Conservation (phyloP, 1,139 yeast genomes). For the Magnusiomyces ingens region DNA sequence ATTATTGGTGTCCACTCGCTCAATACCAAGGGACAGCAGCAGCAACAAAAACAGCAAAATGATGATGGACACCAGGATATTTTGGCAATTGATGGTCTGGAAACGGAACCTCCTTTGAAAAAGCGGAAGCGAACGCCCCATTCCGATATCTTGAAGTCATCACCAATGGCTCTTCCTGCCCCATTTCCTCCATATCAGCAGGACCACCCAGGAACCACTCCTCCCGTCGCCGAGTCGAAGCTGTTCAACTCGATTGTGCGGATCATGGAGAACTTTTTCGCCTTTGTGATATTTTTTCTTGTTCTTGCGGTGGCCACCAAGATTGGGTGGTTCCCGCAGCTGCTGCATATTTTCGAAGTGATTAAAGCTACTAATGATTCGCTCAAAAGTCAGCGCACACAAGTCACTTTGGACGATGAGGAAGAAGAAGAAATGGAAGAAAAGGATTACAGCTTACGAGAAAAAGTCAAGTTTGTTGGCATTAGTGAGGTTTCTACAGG, state of each 20-base stretch:
- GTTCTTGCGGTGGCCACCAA: slow-evolving; percentile 35
- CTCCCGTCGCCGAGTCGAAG: slow-evolving; percentile 18
- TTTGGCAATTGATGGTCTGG: slow-evolving; percentile 17
- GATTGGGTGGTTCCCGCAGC: slow-evolving; percentile 38
- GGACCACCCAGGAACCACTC: slow-evolving; percentile 4
- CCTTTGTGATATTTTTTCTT: slow-evolving; percentile 36
- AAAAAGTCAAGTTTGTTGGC: not conserved
- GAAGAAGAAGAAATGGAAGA: slow-evolving; percentile 3
- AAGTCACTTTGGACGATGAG: not conserved
- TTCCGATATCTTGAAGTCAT: slow-evolving; percentile 13
- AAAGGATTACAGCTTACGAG: not conserved
- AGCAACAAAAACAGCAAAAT: no score
- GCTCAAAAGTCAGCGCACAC: no score
- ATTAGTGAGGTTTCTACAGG: not conserved
- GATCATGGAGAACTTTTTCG: slow-evolving; percentile 45
- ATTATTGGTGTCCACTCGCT: slow-evolving; percentile 35
- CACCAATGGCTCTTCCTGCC: slow-evolving; percentile 18
- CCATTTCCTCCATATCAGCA: slow-evolving; percentile 12
- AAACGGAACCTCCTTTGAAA: slow-evolving; percentile 6
- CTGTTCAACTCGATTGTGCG: slow-evolving; percentile 24
- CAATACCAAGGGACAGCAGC: not conserved
- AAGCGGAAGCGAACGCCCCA: slow-evolving; percentile 8
- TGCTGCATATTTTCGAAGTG: slow-evolving; percentile 22
- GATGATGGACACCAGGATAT: not conserved
- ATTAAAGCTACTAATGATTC: not conserved